Base-by-base conservation (phyloP, 805 yeast genomes). In the Candida nonsorbophila region DNA sequence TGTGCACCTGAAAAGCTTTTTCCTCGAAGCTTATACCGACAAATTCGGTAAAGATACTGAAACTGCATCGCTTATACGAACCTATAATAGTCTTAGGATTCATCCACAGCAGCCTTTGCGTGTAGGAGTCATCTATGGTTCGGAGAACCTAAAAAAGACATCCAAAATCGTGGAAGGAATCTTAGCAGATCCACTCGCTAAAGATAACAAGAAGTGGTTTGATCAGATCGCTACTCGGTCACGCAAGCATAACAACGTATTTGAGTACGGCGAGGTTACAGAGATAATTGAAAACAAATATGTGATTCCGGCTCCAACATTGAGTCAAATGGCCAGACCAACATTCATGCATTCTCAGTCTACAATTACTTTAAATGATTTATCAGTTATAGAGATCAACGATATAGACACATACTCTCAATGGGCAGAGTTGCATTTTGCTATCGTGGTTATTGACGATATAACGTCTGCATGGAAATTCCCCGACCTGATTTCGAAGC, bases 131-230 rank as follows among this genome's bases (percentile, higher is more conserved):
- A 29, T 56, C 1, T 62, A 63, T 36, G 57, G 52, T 20, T 49
- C 50, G 30, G 51, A 47, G 6, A 35, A 40, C 10, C n/a, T 22
- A 3, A 28, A 30, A 22, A 16, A 23, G 6, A 28, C 40, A 2
- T 53, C 66, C n/a, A 58, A 45, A 28, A 20, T 64, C n/a, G 23
- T 64, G 5, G 66, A 62, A 21, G 34, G 53, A 3, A 36, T 64
- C 7, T 44, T 64, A 22, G 62, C 69, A 1, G 69, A 64, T 32
- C 71, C 71, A 5, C 45, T 64, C 28, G 50, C 69, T 9, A 44
- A 38, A 8, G 41, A 40, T 8, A 60, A 55, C 33, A 34, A 44
- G 14, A n/a, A 19, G 9, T 60, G 69, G 69, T 57, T 53, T 15
- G 27, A 44, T n/a, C 27, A 37, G 16, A 34, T 64, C 4, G 40